Evolutionary conservation across 2,329 filamentous ascomycete genomes (phyloP).

Genomic region (Mycosphaerella sp.): DNA sequence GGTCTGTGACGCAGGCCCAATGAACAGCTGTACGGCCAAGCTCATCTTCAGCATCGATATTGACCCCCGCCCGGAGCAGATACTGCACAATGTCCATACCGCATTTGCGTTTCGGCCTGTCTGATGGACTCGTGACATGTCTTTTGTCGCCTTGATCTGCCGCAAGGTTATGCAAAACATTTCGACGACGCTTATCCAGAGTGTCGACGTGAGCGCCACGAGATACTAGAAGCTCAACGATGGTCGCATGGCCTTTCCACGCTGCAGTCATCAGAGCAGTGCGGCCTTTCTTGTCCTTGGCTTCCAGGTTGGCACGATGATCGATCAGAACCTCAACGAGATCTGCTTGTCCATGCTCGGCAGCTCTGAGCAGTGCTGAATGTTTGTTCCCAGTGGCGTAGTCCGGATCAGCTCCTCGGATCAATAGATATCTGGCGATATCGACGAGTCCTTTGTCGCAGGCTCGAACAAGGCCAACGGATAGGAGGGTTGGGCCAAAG

Average conservation of each 20-base stretch:
- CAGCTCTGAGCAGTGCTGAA: constrained; percentile 20
- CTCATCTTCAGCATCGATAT: constrained; percentile 22
- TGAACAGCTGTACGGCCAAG: constrained; percentile 25
- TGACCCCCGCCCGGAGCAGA: constrained; percentile 22
- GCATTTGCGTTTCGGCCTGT: constrained; percentile 16
- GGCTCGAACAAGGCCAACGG: constrained; percentile 38
- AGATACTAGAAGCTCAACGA: constrained; percentile 37
- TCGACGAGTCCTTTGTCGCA: constrained; percentile 34
- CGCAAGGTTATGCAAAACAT: constrained; percentile 40
- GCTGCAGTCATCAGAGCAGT: constrained; percentile 43
- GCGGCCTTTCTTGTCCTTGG: constrained; percentile 41
- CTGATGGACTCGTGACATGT: constrained; percentile 5
- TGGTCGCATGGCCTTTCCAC: constrained; percentile 38
- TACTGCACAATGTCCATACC: constrained; percentile 21
- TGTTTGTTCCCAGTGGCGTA: constrained; percentile 21
- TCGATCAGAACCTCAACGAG: constrained; percentile 20
- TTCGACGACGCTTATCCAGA: constrained; percentile 21
- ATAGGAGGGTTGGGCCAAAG: constrained; percentile 36
- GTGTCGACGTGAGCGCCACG: constrained; percentile 24
- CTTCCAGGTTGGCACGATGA: constrained; percentile 20
- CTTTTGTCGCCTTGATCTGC: constrained; percentile 33
- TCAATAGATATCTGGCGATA: constrained; percentile 33
- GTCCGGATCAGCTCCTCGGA: constrained; percentile 37
- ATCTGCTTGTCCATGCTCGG: constrained; percentile 17
- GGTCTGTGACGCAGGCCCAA: constrained; percentile 25